Conservation (phyloP, 176 grass and related monocot genomes). For the Musa acuminata region DNA sequence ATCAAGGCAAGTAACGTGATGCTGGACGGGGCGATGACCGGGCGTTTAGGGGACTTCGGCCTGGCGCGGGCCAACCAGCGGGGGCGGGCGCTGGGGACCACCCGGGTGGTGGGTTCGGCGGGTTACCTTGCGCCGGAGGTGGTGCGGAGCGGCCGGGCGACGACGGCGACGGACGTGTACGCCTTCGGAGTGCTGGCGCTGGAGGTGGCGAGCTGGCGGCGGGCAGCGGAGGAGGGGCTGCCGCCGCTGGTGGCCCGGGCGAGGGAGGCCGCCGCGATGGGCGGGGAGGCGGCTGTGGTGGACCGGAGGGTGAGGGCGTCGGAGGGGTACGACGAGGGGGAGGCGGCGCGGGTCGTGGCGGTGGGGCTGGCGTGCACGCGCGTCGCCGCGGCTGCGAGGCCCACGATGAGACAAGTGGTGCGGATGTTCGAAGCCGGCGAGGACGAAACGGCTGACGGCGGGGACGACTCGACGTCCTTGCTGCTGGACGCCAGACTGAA, state of each 20-base stretch:
- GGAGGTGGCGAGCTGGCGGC: constrained; percentile 7
- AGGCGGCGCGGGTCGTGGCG: background rate
- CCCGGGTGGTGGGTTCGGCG: constrained; percentile 12
- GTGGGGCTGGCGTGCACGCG: constrained; percentile 8
- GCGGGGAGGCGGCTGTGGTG: background rate
- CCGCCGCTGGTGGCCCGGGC: constrained; percentile 19
- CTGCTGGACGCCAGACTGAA: constrained; percentile 2
- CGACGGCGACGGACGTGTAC: constrained; percentile 10
- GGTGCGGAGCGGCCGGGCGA: constrained; percentile 2
- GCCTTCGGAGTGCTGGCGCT: constrained; percentile 15
- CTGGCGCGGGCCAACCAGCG: background rate
- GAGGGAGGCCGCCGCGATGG: background rate
- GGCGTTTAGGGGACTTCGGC: constrained; percentile 15
- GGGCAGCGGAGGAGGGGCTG: constrained; percentile 7
- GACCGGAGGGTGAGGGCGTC: background rate
- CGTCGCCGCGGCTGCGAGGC: background rate
- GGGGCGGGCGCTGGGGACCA: background rate
- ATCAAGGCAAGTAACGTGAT: constrained; percentile 21
- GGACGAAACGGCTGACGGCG: background rate
- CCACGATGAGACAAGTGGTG: constrained; percentile 15
- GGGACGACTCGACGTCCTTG: background rate
- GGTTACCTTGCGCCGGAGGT: constrained; percentile 21
- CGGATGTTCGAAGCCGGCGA: background rate
- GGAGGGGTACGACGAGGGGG: background rate
- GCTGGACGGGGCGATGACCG: constrained; percentile 15